These are phyloP conservation scores for Hymenoscyphus fructigenus DNA, from an alignment of 2,329 filamentous ascomycete genomes.

Conservation along the genomic window DNA sequence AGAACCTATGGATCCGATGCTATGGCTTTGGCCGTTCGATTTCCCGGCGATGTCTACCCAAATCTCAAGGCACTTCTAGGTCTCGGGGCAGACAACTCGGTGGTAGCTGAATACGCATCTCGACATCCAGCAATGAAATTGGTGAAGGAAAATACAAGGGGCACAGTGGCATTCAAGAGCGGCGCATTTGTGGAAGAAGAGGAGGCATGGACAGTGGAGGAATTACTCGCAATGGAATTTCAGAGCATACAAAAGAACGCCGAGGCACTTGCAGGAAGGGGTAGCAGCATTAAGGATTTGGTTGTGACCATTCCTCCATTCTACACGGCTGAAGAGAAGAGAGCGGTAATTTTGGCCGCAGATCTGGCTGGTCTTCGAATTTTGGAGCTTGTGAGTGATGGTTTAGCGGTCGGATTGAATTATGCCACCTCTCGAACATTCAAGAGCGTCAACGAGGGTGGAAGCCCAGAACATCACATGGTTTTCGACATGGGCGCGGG, in stretches of 20 bases:
- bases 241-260: constrained; percentile 90
- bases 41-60: constrained; percentile 89
- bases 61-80: constrained; percentile 93
- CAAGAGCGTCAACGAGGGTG: constrained; percentile 77
- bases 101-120: constrained; percentile 67
- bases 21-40: constrained; percentile 79
- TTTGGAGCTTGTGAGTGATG: constrained; percentile 82
- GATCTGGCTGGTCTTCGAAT: constrained; percentile 86
- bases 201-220: constrained; percentile 78
- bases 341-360: constrained; percentile 79
- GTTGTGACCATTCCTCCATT: constrained; percentile 90
- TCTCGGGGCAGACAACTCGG: constrained; percentile 58
- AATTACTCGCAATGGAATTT: constrained; percentile 93
- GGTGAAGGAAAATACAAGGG: constrained; percentile 56
- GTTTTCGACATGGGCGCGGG: constrained; percentile 98
- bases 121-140: constrained; percentile 79
- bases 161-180: constrained; percentile 82
- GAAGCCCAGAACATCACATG: constrained; percentile 86
- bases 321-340: constrained; percentile 87
- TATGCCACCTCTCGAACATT: constrained; percentile 92
- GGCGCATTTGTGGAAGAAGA: constrained; percentile 60
- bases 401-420: constrained; percentile 88
- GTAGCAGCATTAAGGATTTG: constrained; percentile 70
- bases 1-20: constrained; percentile 90
- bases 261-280: constrained; percentile 76